Evolutionary conservation across 208 protist species (phyloP), one percentile per base, ranked within the genome.

Genomic region (Phytomonas sp.): DNA sequence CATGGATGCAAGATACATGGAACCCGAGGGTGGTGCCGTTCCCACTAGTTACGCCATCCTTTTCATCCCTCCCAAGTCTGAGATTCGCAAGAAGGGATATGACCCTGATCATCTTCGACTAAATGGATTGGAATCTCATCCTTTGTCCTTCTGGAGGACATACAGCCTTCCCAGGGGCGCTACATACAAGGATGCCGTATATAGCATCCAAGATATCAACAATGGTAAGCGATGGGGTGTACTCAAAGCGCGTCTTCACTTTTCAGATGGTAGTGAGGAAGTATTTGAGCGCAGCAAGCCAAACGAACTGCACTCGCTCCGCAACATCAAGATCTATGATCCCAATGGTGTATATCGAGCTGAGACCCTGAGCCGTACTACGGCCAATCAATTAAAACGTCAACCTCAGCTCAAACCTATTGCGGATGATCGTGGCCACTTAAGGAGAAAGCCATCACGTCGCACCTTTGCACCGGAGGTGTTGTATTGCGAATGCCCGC

Each of bases 31-130:
- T 65, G 75, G 75, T 40, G 81, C 80, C 30, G 71, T 77, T 65
- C 82, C 85, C n/a, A 75, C 84, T 36, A 91, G 89, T 79, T 92
- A 92, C 80, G 76, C 83, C 11, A 72, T 93, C 36, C 82, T 95
- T 37, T 72, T 68, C 26, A 69, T 95, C 6, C 87, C 89, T 28
- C 59, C 78, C 37, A 88, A 88, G 79, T 73, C 75, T 26, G 80
- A 82, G 56, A 82, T 95, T 70, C 80, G 80, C 34, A 82, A 85
- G 51, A 91, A 89, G 68, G 89, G 87, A 56, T 92, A 85, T 77
- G 76, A 86, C 70, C 78, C 87, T 36, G 72, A 79, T 3, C 73
- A 82, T 23, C 74, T 84, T 6, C 67, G 76, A 73, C 82, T 80
- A 65, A 84, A 83, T 73, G 74, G 76, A 66, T 70, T 75, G 33